phyloP scores from a whole-genome alignment of 306 rosid species.

The Sicyos baderoa region DNA sequence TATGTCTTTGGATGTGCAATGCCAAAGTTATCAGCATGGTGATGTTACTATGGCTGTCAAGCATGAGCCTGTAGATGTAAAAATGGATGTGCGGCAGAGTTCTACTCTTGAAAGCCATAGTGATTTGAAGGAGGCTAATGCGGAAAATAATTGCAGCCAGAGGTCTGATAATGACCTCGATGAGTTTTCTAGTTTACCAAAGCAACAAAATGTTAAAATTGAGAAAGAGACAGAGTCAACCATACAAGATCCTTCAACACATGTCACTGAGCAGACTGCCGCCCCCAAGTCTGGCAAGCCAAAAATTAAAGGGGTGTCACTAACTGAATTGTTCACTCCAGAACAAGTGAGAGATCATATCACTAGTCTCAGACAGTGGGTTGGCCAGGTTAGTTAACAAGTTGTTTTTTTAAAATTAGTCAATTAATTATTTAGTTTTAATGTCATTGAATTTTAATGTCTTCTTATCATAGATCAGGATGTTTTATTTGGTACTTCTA shows the following conservation, averaged over 20 bases:
- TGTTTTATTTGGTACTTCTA: not conserved
- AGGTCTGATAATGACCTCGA: conserved; percentile 40
- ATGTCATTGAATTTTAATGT: not conserved
- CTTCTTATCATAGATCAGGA: not conserved
- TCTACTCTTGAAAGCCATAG: conserved; percentile 34
- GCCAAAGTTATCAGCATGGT: conserved; percentile 37
- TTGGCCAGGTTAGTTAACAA: conserved; percentile 74
- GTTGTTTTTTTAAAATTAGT: not conserved
- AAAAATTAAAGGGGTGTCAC: conserved; percentile 85
- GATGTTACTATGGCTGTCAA: conserved; percentile 45
- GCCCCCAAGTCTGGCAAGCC: conserved; percentile 96
- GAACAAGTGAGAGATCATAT: conserved; percentile 90
- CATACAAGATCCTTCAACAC: conserved; percentile 47
- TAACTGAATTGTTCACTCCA: conserved; percentile 87
- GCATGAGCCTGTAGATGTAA: conserved; percentile 52
- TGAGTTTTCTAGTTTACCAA: conserved; percentile 44
- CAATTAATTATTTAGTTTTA: not conserved
- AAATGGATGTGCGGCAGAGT: conserved; percentile 42
- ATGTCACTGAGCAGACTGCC: conserved; percentile 42
- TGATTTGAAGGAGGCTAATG: conserved; percentile 44
- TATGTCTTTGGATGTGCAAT: conserved; percentile 40
- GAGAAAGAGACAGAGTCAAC: conserved; percentile 61
- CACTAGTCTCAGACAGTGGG: conserved; percentile 86
- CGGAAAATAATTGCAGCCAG: conserved; percentile 33
- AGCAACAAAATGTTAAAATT: conserved; percentile 48